A percentile compares a stretch with the other conserved stretches of the same genome.
These are phyloP conservation scores for Cercospora zeina DNA, from an alignment of 2,329 filamentous ascomycete genomes.

Conservation along the genomic window DNA sequence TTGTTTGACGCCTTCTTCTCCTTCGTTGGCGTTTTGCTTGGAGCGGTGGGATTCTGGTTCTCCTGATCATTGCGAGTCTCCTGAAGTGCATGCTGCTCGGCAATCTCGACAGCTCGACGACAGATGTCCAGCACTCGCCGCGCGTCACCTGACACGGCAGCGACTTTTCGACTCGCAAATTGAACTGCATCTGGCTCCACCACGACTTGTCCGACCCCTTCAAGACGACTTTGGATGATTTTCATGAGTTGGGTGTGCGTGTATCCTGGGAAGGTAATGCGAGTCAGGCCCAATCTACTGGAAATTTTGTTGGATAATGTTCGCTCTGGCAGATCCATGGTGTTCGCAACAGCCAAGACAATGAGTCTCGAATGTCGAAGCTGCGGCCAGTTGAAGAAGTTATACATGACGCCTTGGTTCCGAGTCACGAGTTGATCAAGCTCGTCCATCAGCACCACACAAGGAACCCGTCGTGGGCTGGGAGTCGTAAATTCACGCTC, in stretches of 20 bases:
- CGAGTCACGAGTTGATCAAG: conserved; percentile 96
- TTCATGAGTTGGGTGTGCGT: conserved; percentile 96
- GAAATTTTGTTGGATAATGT: conserved; percentile 98
- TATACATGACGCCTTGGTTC: conserved; percentile 99
- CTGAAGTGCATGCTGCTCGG: conserved; percentile 65
- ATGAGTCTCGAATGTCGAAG: conserved; percentile 88
- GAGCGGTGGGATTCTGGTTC: conserved; percentile 56
- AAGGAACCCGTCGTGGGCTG: conserved; percentile 85
- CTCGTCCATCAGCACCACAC: conserved; percentile 97
- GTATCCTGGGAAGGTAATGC: conserved; percentile 96
- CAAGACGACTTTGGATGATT: conserved; percentile 91
- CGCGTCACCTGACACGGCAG: conserved; percentile 92
- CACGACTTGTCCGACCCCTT: conserved; percentile 77
- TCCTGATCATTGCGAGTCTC: conserved; percentile 34
- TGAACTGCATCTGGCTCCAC: conserved; percentile 92
- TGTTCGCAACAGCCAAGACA: conserved; percentile 95
- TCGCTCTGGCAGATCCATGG: conserved; percentile 95
- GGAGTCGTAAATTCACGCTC: conserved; percentile 92
- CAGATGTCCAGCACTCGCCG: conserved; percentile 92
- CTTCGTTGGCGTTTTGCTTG: conserved; percentile 57
- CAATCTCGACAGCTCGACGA: conserved; percentile 88
- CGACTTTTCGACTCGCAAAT: conserved; percentile 94
- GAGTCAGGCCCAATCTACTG: conserved; percentile 76
- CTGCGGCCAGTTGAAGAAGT: conserved; percentile 99
- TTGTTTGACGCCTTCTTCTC: conserved; percentile 44